A percentile compares a stretch with the other conserved stretches of the same genome.
Evolutionary conservation across 2,329 filamentous ascomycete genomes (phyloP).

Genomic region (Sporothrix schenckii): DNA sequence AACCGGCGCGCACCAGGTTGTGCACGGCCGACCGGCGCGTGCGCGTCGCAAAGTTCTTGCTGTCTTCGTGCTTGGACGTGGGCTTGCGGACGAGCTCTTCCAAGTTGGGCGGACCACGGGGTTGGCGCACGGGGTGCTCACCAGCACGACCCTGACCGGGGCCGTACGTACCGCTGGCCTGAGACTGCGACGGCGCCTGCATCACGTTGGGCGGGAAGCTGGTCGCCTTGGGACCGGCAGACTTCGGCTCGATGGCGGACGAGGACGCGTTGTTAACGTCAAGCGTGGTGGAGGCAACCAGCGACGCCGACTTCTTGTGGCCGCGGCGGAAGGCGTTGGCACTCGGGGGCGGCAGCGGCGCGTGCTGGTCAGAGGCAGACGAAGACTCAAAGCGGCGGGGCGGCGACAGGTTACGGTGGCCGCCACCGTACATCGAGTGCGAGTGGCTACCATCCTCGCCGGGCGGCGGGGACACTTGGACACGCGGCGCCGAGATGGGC

Average conservation of each 20-base stretch:
- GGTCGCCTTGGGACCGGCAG: conserved; percentile 74
- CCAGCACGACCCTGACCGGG: conserved; percentile 91
- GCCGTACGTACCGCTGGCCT: conserved; percentile 75
- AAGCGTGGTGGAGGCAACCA: conserved; percentile 49
- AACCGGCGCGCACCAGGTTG: conserved; percentile 86
- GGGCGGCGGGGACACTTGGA: conserved; percentile 80
- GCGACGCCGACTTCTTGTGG: conserved; percentile 86
- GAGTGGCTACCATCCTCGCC: conserved; percentile 56
- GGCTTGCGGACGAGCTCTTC: conserved; percentile 90
- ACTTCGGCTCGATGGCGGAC: conserved; percentile 56
- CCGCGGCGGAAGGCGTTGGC: conserved; percentile 90
- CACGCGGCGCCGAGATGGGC: conserved; percentile 66
- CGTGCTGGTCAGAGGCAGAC: conserved; percentile 53
- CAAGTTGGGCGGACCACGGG: conserved; percentile 84
- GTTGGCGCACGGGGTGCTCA: conserved; percentile 91
- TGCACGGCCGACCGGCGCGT: conserved; percentile 89
- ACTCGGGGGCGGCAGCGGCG: conserved; percentile 80
- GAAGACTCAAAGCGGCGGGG: conserved; percentile 64
- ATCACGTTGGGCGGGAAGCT: conserved; percentile 78
- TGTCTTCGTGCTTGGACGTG: conserved; percentile 90
- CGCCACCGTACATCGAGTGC: conserved; percentile 32
- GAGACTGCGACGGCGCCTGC: conserved; percentile 29
- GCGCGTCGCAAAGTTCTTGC: conserved; percentile 94
- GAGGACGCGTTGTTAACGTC: conserved; percentile 56
- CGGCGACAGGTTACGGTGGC: conserved; percentile 64